These are phyloP conservation scores for Penicillium mononematosum DNA, from an alignment of 495 filamentous ascomycete genomes.

Conservation along the genomic window DNA sequence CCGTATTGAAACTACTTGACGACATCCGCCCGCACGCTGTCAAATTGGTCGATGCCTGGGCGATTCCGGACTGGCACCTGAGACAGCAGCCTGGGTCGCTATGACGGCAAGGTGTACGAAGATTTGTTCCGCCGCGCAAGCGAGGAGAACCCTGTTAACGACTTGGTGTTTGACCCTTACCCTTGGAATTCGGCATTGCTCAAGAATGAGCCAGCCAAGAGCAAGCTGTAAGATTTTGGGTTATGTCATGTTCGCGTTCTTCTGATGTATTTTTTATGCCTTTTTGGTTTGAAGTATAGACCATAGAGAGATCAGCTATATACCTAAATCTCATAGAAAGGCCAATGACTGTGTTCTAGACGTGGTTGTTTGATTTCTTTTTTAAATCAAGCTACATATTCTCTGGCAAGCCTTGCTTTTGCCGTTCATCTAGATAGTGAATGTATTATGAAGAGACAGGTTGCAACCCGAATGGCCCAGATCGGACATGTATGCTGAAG, in stretches of 20 bases:
- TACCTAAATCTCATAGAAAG: constrained; percentile 21
- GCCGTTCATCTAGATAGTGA: neutral
- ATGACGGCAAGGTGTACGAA: constrained; percentile 67
- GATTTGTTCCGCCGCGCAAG: constrained; percentile 66
- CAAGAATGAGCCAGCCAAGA: constrained; percentile 47
- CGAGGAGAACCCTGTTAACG: constrained; percentile 66
- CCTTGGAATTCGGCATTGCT: constrained; percentile 59
- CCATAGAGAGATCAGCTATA: constrained; percentile 17
- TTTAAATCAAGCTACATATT: neutral
- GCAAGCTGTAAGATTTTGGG: constrained; percentile 37
- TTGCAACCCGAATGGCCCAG: too few species aligned
- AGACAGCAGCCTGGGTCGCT: constrained; percentile 61
- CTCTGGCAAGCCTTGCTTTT: neutral
- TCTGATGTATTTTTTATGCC: constrained; percentile 8
- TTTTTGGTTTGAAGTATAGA: constrained; percentile 9
- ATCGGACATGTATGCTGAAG: neutral
- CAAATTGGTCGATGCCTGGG: constrained; percentile 63
- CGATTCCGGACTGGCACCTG: constrained; percentile 70
- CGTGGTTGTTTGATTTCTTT: neutral
- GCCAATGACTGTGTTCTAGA: neutral
- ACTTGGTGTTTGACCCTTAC: constrained; percentile 64
- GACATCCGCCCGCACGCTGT: constrained; percentile 68
- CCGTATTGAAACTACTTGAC: constrained; percentile 62
- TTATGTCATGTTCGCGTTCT: constrained; percentile 10
- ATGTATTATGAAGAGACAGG: too few species aligned